phyloP scores from a whole-genome alignment of 352 stramenopile genomes.

The Pythium myriotylum region DNA sequence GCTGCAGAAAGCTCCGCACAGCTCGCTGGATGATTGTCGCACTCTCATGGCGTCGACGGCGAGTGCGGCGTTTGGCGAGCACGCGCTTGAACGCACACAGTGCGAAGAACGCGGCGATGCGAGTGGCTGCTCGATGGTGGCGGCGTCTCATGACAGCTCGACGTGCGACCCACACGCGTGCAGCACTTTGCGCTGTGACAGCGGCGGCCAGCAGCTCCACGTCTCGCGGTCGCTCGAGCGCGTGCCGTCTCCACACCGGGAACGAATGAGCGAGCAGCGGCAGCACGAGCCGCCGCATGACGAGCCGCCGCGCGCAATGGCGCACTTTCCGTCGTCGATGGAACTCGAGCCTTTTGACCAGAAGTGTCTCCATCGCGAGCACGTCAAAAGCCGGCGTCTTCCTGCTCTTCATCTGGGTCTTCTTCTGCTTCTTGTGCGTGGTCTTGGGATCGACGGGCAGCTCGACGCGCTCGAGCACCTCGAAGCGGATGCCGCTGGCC shows the following conservation, averaged over 20 bases:
- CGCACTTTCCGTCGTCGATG: constrained; percentile 37
- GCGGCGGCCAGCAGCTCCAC: constrained; percentile 36
- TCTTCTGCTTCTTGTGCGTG: not conserved
- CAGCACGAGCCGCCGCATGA: constrained; percentile 39
- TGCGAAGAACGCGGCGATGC: constrained; percentile 40
- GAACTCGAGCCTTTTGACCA: constrained; percentile 39
- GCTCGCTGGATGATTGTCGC: constrained; percentile 40
- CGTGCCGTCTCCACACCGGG: constrained; percentile 32
- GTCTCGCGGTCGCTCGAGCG: not conserved
- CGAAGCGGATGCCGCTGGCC: constrained; percentile 53
- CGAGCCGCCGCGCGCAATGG: constrained; percentile 38
- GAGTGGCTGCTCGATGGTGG: constrained; percentile 31
- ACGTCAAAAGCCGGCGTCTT: constrained; percentile 46
- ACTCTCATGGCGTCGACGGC: constrained; percentile 16
- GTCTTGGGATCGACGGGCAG: constrained; percentile 16
- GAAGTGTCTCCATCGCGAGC: constrained; percentile 49
- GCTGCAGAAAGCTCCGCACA: constrained; percentile 33
- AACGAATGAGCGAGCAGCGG: constrained; percentile 38
- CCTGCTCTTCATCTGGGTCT: not conserved
- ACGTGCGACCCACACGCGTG: constrained; percentile 29
- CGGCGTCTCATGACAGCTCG: constrained; percentile 11
- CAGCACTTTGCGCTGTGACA: constrained; percentile 45
- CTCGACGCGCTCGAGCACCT: constrained; percentile 53
- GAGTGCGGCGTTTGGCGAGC: constrained; percentile 9
- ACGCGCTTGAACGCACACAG: constrained; percentile 31